Base-by-base conservation (phyloP, 2,329 filamentous ascomycete genomes). In the Paecilomyces sp. region DNA sequence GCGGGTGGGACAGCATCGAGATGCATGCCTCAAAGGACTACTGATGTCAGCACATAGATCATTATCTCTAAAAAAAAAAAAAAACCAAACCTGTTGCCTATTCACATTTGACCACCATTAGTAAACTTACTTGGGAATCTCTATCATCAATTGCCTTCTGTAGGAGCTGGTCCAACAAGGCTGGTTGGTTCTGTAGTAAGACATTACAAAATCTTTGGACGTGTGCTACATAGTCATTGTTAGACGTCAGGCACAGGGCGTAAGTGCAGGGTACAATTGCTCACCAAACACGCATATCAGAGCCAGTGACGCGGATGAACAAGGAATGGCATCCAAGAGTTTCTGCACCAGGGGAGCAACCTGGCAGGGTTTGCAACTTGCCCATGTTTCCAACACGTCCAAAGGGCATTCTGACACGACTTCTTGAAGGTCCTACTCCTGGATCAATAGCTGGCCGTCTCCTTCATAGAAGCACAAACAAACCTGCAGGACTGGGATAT, bases 401-500 rank as follows among this genome's bases (percentile, higher is more conserved):
- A 66, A 61, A 22, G 76, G 67, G 47, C 70, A 71, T 50, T 65
- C 61, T 50, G 68, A 60, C 1, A 69, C 61, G 24, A 74, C 56
- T 9, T 63, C 61, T 60, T 73, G 63, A 3, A 76, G 64, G 33
- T 70, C 67, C 72, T 77, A 62, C 7, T 13, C n/a, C 51, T 53
- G 59, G 28, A 61, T 64, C 53, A 64, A 56, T 41, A 41, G 57
- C 34, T 63, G 55, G 13, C 15, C 47, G 25, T 18, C 4, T 22
- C 50, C 13, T 30, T 13, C 24, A 34, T 12, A 2, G 22, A 30
- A n/a, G 2, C 41, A 47, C 18, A 55, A 33, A 12, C 30, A 51
- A 9, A 83, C 81, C 67, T 79, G 77, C 52, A 83, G 70, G 30
- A 77, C 79, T 15, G 80, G 76, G n/a, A 78, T 76, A 63, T 82